Base-by-base conservation (phyloP, 208 protist genomes). In the Angomonas ambiguus region DNA sequence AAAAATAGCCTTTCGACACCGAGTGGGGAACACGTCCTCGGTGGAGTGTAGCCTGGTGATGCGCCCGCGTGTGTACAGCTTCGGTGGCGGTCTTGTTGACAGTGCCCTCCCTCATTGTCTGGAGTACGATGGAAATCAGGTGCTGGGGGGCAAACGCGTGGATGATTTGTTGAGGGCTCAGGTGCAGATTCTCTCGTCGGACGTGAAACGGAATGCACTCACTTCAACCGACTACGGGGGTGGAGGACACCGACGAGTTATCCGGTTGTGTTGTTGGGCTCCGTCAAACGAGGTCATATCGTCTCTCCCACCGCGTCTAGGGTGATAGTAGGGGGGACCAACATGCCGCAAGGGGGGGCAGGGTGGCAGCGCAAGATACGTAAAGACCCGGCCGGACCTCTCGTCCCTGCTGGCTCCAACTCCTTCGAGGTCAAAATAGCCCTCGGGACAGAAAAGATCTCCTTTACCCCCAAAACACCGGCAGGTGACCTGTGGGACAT, bases 31-130 rank as follows among this genome's bases (percentile, higher is more conserved):
- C 62, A 55, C 71, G 1, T 73, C 69, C 48, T 53, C 35, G 28
- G 16, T n/a, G 11, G 82, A 85, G 28, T 64, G 68, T 10, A 75
- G 75, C 58, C 38, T 94, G 30, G 57, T 85, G 18, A 35, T 94
- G 63, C 69, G 82, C 65, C 73, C 82, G 6, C 67, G 71, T 1
- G 64, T 83, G 27, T 94, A 90, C 74, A 69, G 67, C 16, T 76
- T 83, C 67, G 82, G 77, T 25, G 84, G 87, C 22, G 77, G 71
- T 0, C 65, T 80, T 27, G 59, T 94, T 5, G 87, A 91, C 69
- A 91, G 84, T 69, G 83, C 77, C 27, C 55, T 94, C 6, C 79
- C 80, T 1, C 73, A 74, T 51, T 82, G 74, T 53, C 63, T 94
- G 10, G 64, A 45, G 53, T 82, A 82, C 67, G 84, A 88, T 55